Evolutionary conservation across 257 asterid species (phyloP).

Genomic region (Osmanthus fragrans): DNA sequence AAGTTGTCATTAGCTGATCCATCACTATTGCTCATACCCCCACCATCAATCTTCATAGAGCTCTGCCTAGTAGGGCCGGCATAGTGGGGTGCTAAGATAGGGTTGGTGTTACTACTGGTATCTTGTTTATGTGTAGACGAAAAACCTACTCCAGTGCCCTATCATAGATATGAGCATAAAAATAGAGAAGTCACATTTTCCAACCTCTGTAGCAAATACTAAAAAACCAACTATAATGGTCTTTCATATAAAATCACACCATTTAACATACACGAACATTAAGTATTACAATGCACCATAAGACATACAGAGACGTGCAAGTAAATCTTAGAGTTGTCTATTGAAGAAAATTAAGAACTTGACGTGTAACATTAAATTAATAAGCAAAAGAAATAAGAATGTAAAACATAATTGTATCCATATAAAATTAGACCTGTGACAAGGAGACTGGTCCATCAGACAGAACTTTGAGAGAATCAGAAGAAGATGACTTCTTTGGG

Average conservation of each 20-base stretch:
- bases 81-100: constrained; percentile 43
- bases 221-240: not conserved
- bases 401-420: not conserved
- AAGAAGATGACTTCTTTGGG: constrained; percentile 47
- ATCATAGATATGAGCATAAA: constrained; percentile 5
- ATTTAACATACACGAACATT: not conserved
- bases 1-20: constrained; percentile 37
- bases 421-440: constrained; percentile 42
- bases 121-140: constrained; percentile 51
- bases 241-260: not conserved
- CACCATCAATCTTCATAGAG: constrained; percentile 52
- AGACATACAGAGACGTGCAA: not conserved
- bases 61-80: constrained; percentile 45
- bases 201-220: not conserved
- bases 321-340: not conserved
- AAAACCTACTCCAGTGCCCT: constrained; percentile 40
- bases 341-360: not conserved
- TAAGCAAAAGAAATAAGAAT: not conserved
- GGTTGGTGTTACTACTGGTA: constrained; percentile 25
- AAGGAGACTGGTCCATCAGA: constrained; percentile 36
- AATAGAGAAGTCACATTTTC: constrained; percentile 4
- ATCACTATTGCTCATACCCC: constrained; percentile 38
- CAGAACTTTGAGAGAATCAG: constrained; percentile 41
- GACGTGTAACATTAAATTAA: not conserved
- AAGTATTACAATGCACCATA: not conserved